A percentile compares a stretch with the other conserved stretches of the same genome.
phyloP scores from a whole-genome alignment of 805 yeast genomes.

The Kuraishia ogatae region DNA sequence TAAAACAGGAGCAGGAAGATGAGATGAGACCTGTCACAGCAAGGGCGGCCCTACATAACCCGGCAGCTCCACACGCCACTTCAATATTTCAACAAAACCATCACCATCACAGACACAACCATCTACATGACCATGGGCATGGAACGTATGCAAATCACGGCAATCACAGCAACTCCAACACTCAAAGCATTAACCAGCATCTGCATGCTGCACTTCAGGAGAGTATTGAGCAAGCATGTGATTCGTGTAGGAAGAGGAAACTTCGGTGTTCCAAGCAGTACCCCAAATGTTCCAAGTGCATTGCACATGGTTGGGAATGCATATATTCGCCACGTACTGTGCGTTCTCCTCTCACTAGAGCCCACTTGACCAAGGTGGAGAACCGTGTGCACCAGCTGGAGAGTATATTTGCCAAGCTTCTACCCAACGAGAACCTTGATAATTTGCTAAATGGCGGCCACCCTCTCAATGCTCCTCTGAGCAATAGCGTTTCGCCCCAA shows the following conservation, averaged over 20 bases:
- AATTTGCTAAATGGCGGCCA: conserved; percentile 9
- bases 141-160: not conserved
- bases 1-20: not conserved
- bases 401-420: conserved; percentile 27
- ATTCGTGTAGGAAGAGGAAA: conserved; percentile 74
- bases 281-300: conserved; percentile 73
- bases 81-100: not conserved
- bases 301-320: conserved; percentile 65
- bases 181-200: not conserved
- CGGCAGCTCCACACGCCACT: not conserved
- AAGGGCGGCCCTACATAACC: not conserved
- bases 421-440: conserved; percentile 40
- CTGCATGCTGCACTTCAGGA: not conserved
- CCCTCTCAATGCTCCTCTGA: not conserved
- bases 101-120: not conserved
- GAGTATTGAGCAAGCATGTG: conserved; percentile 58
- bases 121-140: not conserved
- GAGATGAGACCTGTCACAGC: not conserved
- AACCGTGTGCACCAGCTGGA: conserved; percentile 40
- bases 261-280: conserved; percentile 71
- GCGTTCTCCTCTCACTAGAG: conserved; percentile 76
- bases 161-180: not conserved
- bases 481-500: not conserved
- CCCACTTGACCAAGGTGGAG: conserved; percentile 72
- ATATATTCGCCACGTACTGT: conserved; percentile 70